phyloP scores from a whole-genome alignment of 2,329 filamentous ascomycete species.

The Aspergillus japonicus region DNA sequence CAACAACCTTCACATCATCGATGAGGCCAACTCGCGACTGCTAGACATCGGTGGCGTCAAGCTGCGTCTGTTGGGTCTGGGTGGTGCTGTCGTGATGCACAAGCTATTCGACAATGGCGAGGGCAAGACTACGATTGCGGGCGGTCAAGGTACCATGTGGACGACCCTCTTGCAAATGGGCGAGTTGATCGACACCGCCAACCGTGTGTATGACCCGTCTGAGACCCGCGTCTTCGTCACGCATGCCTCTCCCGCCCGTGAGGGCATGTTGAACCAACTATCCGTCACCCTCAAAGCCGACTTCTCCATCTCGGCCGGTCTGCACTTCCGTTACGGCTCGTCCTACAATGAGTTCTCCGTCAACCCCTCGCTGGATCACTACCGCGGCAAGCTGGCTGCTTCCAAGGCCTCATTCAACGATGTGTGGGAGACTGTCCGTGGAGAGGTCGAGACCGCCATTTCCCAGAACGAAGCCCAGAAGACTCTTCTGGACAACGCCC shows the following conservation, averaged over 20 bases:
- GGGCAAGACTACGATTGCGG: slow-evolving; percentile 94
- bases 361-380: slow-evolving; percentile 96
- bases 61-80: slow-evolving; percentile 86
- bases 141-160: slow-evolving; percentile 99
- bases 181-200: slow-evolving; percentile 94
- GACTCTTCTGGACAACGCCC: slow-evolving; percentile 82
- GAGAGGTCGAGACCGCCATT: slow-evolving; percentile 92
- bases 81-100: slow-evolving; percentile 98
- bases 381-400: slow-evolving; percentile 94
- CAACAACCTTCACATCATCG: slow-evolving; percentile 94
- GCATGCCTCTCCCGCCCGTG: slow-evolving; percentile 91
- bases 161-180: slow-evolving; percentile 97
- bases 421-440: slow-evolving; percentile 98
- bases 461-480: slow-evolving; percentile 91
- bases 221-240: slow-evolving; percentile 97
- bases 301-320: slow-evolving; percentile 94
- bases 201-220: slow-evolving; percentile 96
- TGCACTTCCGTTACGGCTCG: slow-evolving; percentile 97
- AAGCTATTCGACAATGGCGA: slow-evolving; percentile 99
- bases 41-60: slow-evolving; percentile 95
- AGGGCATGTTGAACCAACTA: slow-evolving; percentile 95
- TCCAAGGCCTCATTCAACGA: slow-evolving; percentile 99
- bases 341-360: slow-evolving; percentile 99
- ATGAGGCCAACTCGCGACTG: slow-evolving; percentile 93
- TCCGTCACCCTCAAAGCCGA: slow-evolving; percentile 97